Evolutionary conservation across 2,329 filamentous ascomycete genomes (phyloP), one percentile per base, ranked within the genome.

Genomic region (Madurella fahalii): DNA sequence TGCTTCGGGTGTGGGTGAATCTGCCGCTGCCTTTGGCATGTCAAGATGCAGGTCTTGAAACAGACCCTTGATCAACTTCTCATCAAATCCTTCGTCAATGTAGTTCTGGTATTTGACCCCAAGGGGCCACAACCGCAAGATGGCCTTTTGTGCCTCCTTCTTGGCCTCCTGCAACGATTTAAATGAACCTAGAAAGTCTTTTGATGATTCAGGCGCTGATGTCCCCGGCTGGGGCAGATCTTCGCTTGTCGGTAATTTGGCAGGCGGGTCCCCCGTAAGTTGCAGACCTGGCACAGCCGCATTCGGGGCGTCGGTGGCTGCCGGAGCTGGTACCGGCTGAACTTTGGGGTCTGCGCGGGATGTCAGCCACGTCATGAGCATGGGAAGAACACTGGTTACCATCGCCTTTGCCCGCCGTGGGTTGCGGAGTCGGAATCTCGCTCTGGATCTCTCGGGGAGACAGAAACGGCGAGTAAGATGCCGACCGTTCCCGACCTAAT

Each of bases 101-200:
- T 93, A 85, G 56, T 89, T 80, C 52, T 86, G 78, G 65, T 86
- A 95, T 17, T 83, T 82, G 54, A 95, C 83, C 47, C 89, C 87
- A 56, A 89, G 68, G 1, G 78, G 76, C 72, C 76, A 79, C 2
- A 92, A 72, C 39, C 81, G 78, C 31, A 89, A 69, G 40, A 92
- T 83, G 4, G 87, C 85, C 20, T 82, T 80, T 64, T 84, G 81
- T 0, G 88, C 88, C 60, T 81, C 76, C 58, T 80, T 82, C 51
- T 74, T 79, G 32, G 73, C 77, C 50, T 78, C 74, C 4, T 68
- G 57, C 4, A 74, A 42, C 0, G 68, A 69, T 40, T 59, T 64
- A 48, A 67, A 69, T 4, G 62, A 9, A 37, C 32, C 30, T 18
- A 40, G 25, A n/a, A 16, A 16, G 15, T 52, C 42, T 5, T 32